A percentile compares a stretch with the other conserved stretches of the same genome.
Evolutionary conservation across 495 filamentous ascomycete genomes (phyloP).

Genomic region (Aspergillus nanangensis): DNA sequence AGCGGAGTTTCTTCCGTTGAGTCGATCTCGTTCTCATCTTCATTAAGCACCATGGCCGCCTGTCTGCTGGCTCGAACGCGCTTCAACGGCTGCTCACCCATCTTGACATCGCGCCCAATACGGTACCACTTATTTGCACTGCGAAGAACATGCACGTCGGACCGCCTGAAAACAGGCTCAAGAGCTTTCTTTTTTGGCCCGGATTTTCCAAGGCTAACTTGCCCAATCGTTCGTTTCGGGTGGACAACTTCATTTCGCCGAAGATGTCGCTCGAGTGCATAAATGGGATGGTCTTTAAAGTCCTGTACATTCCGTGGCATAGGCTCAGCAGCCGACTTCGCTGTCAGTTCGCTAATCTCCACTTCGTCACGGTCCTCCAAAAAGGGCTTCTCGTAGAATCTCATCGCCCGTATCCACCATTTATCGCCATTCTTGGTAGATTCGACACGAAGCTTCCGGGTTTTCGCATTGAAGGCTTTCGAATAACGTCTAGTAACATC

Average conservation of each 20-base stretch:
- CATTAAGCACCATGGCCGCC: slow-evolving; percentile 30
- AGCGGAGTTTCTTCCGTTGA: slow-evolving; percentile 46
- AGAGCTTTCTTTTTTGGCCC: slow-evolving; percentile 47
- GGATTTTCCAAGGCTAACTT: slow-evolving; percentile 64
- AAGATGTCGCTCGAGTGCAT: slow-evolving; percentile 86
- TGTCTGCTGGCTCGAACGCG: slow-evolving; percentile 47
- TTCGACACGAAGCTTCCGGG: slow-evolving; percentile 71
- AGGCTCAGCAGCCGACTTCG: slow-evolving; percentile 67
- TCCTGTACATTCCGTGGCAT: slow-evolving; percentile 89
- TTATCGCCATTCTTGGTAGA: slow-evolving; percentile 55
- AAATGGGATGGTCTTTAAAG: slow-evolving; percentile 90
- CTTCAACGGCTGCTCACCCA: slow-evolving; percentile 73
- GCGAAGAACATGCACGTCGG: slow-evolving; percentile 70
- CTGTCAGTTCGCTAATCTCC: slow-evolving; percentile 70
- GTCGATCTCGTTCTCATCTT: slow-evolving; percentile 41
- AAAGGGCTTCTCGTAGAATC: slow-evolving; percentile 52
- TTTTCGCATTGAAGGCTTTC: slow-evolving; percentile 85
- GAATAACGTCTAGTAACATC: slow-evolving; percentile 81
- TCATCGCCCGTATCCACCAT: slow-evolving; percentile 69
- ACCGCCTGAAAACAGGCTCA: slow-evolving; percentile 71
- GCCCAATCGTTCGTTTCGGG: slow-evolving; percentile 68
- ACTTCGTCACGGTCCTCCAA: slow-evolving; percentile 69
- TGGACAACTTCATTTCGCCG: slow-evolving; percentile 74
- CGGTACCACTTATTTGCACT: slow-evolving; percentile 86
- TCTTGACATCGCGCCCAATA: slow-evolving; percentile 69